Evolutionary conservation across 768 basidiomycete species (phyloP).

Genomic region (Pholiota molesta): DNA sequence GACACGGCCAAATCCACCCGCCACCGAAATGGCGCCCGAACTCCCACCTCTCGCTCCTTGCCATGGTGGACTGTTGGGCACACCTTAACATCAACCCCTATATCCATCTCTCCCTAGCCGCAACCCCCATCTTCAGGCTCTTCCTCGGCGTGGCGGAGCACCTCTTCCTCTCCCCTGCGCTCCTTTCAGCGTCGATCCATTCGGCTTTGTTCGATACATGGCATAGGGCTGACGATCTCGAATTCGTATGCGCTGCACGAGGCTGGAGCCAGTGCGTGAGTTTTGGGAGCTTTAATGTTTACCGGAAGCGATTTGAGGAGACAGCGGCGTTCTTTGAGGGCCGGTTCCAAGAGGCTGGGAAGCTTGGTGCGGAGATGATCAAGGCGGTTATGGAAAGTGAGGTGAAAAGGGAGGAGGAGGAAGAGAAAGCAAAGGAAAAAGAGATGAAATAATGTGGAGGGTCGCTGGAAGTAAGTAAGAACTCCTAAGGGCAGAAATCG

Average conservation of each 20-base stretch:
- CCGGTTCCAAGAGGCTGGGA: constrained; percentile 84
- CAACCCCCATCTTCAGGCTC: constrained; percentile 93
- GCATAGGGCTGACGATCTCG: constrained; percentile 87
- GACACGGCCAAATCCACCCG: constrained; percentile 37
- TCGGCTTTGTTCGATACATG: constrained; percentile 77
- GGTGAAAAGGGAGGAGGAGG: constrained; percentile 36
- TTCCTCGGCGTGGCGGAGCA: constrained; percentile 98
- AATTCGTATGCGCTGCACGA: constrained; percentile 90
- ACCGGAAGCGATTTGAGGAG: constrained; percentile 76
- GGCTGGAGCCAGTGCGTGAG: constrained; percentile 97
- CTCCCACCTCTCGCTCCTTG: constrained; percentile 91
- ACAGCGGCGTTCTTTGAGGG: constrained; percentile 85
- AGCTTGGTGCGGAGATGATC: constrained; percentile 87
- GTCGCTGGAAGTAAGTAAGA: no score
- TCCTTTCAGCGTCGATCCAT: constrained; percentile 55
- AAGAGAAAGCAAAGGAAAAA: constrained; percentile 7
- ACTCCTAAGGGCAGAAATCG: no score
- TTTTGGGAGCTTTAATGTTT: constrained; percentile 91
- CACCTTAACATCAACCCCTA: constrained; percentile 86
- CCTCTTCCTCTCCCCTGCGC: constrained; percentile 73
- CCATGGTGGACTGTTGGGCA: constrained; percentile 99
- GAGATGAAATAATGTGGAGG: not conserved
- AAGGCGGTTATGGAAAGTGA: constrained; percentile 78
- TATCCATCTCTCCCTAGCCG: constrained; percentile 88
- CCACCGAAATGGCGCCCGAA: constrained; percentile 58